Evolutionary conservation across 2,329 filamentous ascomycete species (phyloP).

Genomic region (Cladosporium sphaerospermum): DNA sequence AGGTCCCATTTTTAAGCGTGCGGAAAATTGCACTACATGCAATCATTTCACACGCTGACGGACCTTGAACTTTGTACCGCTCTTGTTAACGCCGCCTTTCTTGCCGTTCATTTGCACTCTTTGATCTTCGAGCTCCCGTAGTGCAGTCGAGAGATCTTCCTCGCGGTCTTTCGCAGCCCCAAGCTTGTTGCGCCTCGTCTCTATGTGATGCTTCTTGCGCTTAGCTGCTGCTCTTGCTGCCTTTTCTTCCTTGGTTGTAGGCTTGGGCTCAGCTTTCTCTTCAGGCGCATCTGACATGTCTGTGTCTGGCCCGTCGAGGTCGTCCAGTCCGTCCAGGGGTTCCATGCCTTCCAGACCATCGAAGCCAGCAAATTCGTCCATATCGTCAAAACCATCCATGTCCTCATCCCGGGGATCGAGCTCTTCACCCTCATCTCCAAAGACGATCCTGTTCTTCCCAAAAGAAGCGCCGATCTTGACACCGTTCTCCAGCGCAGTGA

Average conservation of each 20-base stretch:
- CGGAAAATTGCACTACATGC: too few relatives aligned
- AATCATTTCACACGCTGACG: conserved; percentile 53
- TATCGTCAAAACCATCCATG: conserved; percentile 14
- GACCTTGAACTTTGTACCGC: conserved; percentile 59
- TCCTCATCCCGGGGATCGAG: conserved; percentile 12
- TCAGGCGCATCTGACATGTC: conserved; percentile 10
- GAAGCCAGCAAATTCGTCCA: conserved; percentile 18
- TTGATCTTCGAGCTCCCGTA: conserved; percentile 53
- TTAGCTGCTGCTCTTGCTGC: conserved; percentile 43
- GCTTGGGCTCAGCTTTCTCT: conserved; percentile 21
- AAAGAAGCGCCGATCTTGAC: conserved; percentile 30
- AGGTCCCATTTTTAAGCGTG: too few relatives aligned
- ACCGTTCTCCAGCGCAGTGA: conserved; percentile 32
- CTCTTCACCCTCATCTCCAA: conserved; percentile 29
- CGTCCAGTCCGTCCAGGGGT: conserved; percentile 15
- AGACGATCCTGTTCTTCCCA: conserved; percentile 32
- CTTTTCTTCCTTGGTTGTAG: conserved; percentile 34
- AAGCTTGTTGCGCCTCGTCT: conserved; percentile 45
- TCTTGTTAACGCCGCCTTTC: conserved; percentile 56
- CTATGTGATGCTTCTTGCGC: conserved; percentile 44
- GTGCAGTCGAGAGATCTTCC: conserved; percentile 48
- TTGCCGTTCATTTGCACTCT: conserved; percentile 56
- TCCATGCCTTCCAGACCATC: conserved; percentile 20
- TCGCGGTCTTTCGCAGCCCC: conserved; percentile 49
- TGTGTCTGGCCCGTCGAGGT: conserved; percentile 17